Percentiles rank a stretch among this genome's conserved stretches.
Evolutionary conservation across 495 filamentous ascomycete species (phyloP).

Genomic region (Talaromyces wortmannii): DNA sequence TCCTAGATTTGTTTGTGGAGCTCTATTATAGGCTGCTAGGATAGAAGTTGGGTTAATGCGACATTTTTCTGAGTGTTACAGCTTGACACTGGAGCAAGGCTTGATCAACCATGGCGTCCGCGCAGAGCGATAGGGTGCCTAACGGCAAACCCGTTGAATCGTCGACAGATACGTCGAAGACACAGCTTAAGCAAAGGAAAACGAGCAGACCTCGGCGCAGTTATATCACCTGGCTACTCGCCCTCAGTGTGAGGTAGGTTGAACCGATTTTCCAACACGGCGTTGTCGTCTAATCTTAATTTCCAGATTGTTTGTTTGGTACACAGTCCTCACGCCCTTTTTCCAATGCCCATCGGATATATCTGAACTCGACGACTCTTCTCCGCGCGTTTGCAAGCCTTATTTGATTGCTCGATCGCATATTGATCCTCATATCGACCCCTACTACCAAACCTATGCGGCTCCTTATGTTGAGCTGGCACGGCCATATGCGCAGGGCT

Average conservation of each 20-base stretch:
- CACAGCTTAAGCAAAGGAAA: not conserved
- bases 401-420: slow-evolving; percentile 66
- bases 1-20: not conserved
- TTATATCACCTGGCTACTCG: slow-evolving; percentile 45
- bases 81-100: not conserved
- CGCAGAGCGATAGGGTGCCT: slow-evolving; percentile 22
- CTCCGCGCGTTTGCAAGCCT: slow-evolving; percentile 77
- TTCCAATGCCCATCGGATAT: slow-evolving; percentile 74
- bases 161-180: not conserved
- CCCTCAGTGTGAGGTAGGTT: slow-evolving; percentile 55
- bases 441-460: slow-evolving; percentile 81
- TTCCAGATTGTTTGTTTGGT: slow-evolving; percentile 76
- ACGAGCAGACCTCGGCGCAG: slow-evolving; percentile 19
- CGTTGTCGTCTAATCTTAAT: slow-evolving; percentile 1
- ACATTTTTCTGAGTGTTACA: not conserved
- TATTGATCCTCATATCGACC: slow-evolving; percentile 67
- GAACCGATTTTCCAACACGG: not conserved
- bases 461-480: slow-evolving; percentile 74
- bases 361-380: slow-evolving; percentile 57
- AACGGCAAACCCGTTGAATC: slow-evolving; percentile 11
- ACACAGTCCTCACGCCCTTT: slow-evolving; percentile 67
- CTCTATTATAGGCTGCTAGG: not conserved
- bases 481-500: slow-evolving; percentile 62
- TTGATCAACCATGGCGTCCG: slow-evolving; percentile 13
- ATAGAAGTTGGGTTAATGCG: not conserved